Conservation (phyloP, 176 grass and related monocot genomes). For the Chrysopogon serrulatus region DNA sequence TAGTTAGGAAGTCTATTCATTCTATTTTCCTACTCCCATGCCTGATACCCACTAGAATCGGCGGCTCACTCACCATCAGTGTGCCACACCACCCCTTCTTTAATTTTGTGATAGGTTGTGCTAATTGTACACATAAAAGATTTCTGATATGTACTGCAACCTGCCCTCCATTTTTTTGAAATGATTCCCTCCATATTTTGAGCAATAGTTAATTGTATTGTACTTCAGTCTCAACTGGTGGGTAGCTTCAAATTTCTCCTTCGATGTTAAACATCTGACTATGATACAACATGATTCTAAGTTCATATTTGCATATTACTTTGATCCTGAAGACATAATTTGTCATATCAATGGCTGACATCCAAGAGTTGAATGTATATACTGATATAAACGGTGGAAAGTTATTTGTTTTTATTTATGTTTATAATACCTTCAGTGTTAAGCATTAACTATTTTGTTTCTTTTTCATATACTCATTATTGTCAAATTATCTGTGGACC, state of each 20-base stretch:
- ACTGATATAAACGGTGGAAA: not conserved
- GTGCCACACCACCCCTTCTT: too few species aligned
- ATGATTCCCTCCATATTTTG: conserved; percentile 5
- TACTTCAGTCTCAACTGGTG: not conserved
- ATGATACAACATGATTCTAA: conserved; percentile 1
- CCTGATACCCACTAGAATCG: too few species aligned
- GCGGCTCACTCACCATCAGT: too few species aligned
- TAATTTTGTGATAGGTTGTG: too few species aligned
- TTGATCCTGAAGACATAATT: not conserved
- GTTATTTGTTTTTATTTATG: not conserved
- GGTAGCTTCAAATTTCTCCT: not conserved
- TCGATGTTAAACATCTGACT: not conserved
- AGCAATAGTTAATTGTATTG: not conserved
- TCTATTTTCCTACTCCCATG: too few species aligned
- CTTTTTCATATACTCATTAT: not conserved
- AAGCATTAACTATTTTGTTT: not conserved
- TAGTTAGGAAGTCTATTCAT: too few species aligned
- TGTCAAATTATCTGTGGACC: not conserved
- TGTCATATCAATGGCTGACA: not conserved
- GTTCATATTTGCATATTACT: not conserved
- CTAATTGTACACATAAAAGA: too few species aligned
- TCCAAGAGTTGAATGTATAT: not conserved
- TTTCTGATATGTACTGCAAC: not conserved
- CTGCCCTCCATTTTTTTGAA: not conserved
- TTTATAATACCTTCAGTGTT: not conserved